Base-by-base conservation (phyloP, 331 rosid genomes). In the Quercus tomentella region DNA sequence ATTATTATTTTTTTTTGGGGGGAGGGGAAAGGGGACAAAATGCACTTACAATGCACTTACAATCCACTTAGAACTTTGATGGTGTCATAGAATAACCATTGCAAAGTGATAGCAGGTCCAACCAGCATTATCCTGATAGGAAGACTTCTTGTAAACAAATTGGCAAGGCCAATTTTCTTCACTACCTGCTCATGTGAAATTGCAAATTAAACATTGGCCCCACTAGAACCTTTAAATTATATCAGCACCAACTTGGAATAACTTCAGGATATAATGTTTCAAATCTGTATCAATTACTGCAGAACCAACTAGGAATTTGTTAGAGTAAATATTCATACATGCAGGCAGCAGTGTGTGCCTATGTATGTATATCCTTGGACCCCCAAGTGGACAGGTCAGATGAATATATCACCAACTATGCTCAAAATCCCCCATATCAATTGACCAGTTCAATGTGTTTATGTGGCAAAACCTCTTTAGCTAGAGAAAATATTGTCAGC, bases 91-190 rank as follows among this genome's bases (percentile, higher is more conserved):
- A 70, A 70, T 43, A 70, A 45, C 75, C 75, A 70, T 70, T 70
- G 58, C 56, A 70, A 49, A 41, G 75, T 43, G n/a, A 70, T 51
- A 22, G 33, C 57, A 21, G 75, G 75, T 45, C 75, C 75, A 17
- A 70, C 75, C 58, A 70, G 21, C 75, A 70, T 49, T 51, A 70
- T 70, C 55, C 75, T 70, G 16, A 70, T 70, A 49, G 75, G 75
- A 22, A 70, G 75, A 25, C 75, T 70, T 25, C 75, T 70, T 41
- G 75, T 70, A 45, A 70, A 70, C 56, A 70, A 21, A 23, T 70
- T 49, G n/a, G 25, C 6, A 49, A 70, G 28, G 37, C 75, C 75
- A 70, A 70, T 70, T 70, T 70, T 70, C 30, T 51, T 70, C 33
- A 70, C 30, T 5, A 28, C 75, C 22, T 70, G 57, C 12, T 49